Base-by-base conservation (phyloP, 2,329 filamentous ascomycete genomes). In the Aureobasidium sp. region DNA sequence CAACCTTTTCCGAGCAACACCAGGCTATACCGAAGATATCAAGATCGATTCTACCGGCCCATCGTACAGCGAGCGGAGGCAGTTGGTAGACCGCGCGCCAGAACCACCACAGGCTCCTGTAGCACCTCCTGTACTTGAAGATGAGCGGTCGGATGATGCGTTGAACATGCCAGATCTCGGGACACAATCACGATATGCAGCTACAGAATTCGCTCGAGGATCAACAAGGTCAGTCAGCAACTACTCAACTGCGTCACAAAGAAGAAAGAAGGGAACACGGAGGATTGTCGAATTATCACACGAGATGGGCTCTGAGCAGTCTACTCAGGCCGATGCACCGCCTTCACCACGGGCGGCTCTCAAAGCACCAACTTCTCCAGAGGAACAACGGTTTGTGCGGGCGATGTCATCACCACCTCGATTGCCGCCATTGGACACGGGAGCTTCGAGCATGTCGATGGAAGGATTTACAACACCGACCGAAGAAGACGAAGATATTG, bases 1-100 rank as follows among this genome's bases (percentile, higher is more conserved):
- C 84, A 99, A 97, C 69, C 81, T 97, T 2, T 99, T 99, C 80
- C 85, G 94, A 65, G 87, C 85, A 63, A 91, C 90, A 0, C 90
- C 93, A 12, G 94, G 94, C 5, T 96, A 94, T 70, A 88, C 87
- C 0, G 90, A 96, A 66, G 94, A 99, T 70, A 86, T 97, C 63
- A 80, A 91, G 49, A 93, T 99, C 68, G 94, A 99, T 72, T 87
- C 88, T 2, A 84, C 85, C 37, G 88, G 88, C 0, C 93, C 94
- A 0, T 87, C 83, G n/a, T 95, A 91, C 70, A 83, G 86, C 17
- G 94, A 99, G 77, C 87, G 86, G 71, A 91, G 91, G 69, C 87
- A 89, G 66, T 81, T 99, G 47, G 83, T 92, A 5, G 92, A 97
- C 56, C 85, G 92, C 50, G 89, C 82, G 12, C 87, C 89, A 1